Conservation (phyloP, 495 filamentous ascomycete genomes). For the Podospora pseudocomata region DNA sequence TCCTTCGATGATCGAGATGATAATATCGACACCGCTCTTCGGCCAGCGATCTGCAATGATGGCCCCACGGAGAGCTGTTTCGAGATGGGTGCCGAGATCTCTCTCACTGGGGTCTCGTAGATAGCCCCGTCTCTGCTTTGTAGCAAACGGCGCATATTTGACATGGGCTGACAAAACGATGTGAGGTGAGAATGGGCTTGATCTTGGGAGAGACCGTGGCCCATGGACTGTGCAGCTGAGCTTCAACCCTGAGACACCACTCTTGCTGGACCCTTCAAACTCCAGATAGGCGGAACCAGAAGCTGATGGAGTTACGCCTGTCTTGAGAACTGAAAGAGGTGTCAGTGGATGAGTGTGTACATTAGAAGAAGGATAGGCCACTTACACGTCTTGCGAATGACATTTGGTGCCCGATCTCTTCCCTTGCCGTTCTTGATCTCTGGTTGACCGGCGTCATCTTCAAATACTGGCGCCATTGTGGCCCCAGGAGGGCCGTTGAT, state of each 20-base stretch:
- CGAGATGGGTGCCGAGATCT: slow-evolving; percentile 85
- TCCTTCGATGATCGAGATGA: slow-evolving; percentile 88
- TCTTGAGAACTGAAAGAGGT: slow-evolving; percentile 69
- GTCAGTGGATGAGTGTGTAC: slow-evolving; percentile 8
- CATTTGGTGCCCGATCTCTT: slow-evolving; percentile 48
- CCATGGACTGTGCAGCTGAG: slow-evolving; percentile 90
- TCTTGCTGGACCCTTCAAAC: slow-evolving; percentile 57
- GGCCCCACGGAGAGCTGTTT: slow-evolving; percentile 81
- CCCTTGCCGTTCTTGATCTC: slow-evolving; percentile 46
- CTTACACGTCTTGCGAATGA: slow-evolving; percentile 81
- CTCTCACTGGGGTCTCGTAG: slow-evolving; percentile 81
- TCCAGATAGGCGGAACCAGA: slow-evolving; percentile 94
- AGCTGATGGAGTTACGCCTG: slow-evolving; percentile 86
- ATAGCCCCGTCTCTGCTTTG: slow-evolving; percentile 75
- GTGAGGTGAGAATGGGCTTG: slow-evolving; percentile 82
- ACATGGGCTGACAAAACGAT: slow-evolving; percentile 86
- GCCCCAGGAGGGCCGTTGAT: slow-evolving; percentile 82
- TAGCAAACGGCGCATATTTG: slow-evolving; percentile 94
- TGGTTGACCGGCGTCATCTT: slow-evolving; percentile 34
- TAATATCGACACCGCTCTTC: slow-evolving; percentile 90
- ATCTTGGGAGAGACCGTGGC: slow-evolving; percentile 83
- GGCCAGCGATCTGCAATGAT: slow-evolving; percentile 93
- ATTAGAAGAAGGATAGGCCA: slow-evolving; percentile 12
- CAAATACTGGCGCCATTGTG: slow-evolving; percentile 72
- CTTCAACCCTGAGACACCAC: slow-evolving; percentile 66